These are phyloP conservation scores for Trichoderma aggressivum DNA, from an alignment of 2,329 filamentous ascomycete species.

Conservation along the genomic window DNA sequence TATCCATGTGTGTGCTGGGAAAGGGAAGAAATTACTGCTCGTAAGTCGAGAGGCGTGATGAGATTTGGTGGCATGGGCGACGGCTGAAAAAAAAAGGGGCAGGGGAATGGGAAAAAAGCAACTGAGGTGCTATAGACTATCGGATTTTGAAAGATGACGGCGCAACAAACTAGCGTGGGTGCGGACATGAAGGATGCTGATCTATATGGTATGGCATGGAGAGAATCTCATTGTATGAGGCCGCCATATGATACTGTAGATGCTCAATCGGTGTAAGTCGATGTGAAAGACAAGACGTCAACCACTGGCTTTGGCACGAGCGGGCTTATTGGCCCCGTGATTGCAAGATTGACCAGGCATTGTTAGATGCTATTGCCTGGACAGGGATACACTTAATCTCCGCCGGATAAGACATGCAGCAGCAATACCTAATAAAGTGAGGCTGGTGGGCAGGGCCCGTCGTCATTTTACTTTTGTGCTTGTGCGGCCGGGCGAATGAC, in stretches of 20 bases:
- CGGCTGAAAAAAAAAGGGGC: not conserved
- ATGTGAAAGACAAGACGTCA: not conserved
- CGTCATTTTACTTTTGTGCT: slow-evolving; percentile 4
- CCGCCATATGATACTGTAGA: not conserved
- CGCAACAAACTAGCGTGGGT: not conserved
- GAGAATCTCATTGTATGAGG: not conserved
- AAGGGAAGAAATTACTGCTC: slow-evolving; percentile 4
- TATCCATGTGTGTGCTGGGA: not conserved
- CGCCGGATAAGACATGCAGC: not conserved
- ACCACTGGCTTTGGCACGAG: not conserved
- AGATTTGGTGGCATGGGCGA: slow-evolving; percentile 1
- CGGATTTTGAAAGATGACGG: not conserved
- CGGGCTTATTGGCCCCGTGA: not conserved
- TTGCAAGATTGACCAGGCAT: not conserved
- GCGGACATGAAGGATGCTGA: not conserved
- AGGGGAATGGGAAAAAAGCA: not conserved
- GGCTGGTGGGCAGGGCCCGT: not conserved
- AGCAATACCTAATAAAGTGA: not conserved
- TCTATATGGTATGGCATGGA: not conserved
- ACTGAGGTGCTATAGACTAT: not conserved
- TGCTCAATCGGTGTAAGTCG: not conserved
- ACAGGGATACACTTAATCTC: not conserved
- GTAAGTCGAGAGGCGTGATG: slow-evolving; percentile 1
- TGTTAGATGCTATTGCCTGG: not conserved
- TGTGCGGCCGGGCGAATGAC: not conserved